Percentiles rank a stretch among this genome's conserved stretches.
Evolutionary conservation across 495 filamentous ascomycete species (phyloP).

Genomic region (Pyrenopolyporus hunteri): DNA sequence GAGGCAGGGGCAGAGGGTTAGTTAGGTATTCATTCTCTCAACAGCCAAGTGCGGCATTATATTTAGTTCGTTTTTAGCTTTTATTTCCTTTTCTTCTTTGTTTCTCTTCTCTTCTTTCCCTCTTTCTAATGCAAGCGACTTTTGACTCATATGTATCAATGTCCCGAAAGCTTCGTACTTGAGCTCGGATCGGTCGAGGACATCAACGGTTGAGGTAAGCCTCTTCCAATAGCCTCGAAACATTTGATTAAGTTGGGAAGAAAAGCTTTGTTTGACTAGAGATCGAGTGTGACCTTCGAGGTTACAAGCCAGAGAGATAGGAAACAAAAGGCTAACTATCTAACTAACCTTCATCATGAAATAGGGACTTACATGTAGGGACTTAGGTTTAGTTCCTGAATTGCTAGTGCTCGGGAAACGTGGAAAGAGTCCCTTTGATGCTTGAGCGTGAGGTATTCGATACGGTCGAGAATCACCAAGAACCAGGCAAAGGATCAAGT

Average conservation of each 20-base stretch:
- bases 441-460: background rate
- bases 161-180: no score
- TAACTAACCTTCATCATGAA: background rate
- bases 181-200: background rate
- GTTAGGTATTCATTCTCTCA: background rate
- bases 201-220: slow-evolving; percentile 1
- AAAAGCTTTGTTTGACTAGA: slow-evolving; percentile 2
- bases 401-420: background rate
- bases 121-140: background rate
- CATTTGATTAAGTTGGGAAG: background rate
- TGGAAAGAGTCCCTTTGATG: background rate
- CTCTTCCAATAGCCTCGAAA: background rate
- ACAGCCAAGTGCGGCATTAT: background rate
- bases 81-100: background rate
- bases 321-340: slow-evolving; percentile 12
- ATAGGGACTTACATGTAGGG: no score
- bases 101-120: background rate
- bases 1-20: background rate
- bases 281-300: slow-evolving; percentile 13
- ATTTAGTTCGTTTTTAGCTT: background rate
- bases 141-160: no score
- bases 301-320: background rate
- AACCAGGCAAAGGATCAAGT: background rate
- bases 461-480: background rate
- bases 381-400: slow-evolving; percentile 22